Percentiles rank a stretch among this genome's conserved stretches.
Evolutionary conservation across 176 grass and related monocot genomes (phyloP).

Genomic region (Musa itinerans): DNA sequence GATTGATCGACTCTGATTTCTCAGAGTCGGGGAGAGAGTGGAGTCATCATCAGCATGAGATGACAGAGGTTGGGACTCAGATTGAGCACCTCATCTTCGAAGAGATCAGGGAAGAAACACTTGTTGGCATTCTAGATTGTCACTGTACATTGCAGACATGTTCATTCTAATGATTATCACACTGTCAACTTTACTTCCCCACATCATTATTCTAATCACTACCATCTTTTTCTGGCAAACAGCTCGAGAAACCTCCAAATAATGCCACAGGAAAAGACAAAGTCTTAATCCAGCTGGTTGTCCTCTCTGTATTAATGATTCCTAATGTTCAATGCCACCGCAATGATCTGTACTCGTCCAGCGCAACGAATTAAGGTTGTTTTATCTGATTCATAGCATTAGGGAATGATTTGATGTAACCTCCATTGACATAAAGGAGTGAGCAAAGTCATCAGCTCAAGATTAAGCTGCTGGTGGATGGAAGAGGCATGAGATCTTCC

Average conservation of each 20-base stretch:
- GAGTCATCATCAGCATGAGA: slow-evolving; percentile 32
- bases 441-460: background rate
- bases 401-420: background rate
- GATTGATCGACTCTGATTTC: slow-evolving; percentile 52
- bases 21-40: slow-evolving; percentile 36
- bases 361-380: too few species aligned
- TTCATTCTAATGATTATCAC: slow-evolving; percentile 28
- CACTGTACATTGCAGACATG: slow-evolving; percentile 46
- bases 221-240: slow-evolving; percentile 1
- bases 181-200: background rate
- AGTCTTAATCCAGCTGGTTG: background rate
- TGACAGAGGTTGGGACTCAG: slow-evolving; percentile 39
- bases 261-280: slow-evolving; percentile 7
- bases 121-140: slow-evolving; percentile 46
- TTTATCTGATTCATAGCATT: background rate
- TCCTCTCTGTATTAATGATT: background rate
- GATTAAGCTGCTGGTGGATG: background rate
- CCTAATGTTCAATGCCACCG: too few species aligned
- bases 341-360: too few species aligned
- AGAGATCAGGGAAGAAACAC: slow-evolving; percentile 61
- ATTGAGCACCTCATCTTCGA: slow-evolving; percentile 88
- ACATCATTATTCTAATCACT: background rate
- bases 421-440: too few species aligned
- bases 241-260: background rate
- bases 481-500: slow-evolving; percentile 3